These are phyloP conservation scores for Aureobasidium vineae DNA, from an alignment of 2,329 filamentous ascomycete species.

Conservation along the genomic window DNA sequence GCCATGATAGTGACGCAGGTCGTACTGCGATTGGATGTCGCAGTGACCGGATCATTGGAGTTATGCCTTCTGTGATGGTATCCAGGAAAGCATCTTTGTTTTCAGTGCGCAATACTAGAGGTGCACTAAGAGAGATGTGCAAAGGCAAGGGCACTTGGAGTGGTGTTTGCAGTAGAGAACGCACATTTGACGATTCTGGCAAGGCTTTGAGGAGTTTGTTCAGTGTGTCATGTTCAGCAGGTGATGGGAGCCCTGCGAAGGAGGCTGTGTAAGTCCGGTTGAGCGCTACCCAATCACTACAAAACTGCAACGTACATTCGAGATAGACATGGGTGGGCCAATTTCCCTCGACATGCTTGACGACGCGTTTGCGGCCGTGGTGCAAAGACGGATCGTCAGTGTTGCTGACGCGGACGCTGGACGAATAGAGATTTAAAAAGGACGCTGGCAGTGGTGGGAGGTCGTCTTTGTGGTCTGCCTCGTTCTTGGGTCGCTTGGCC, in stretches of 20 bases:
- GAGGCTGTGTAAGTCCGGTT: constrained; percentile 12
- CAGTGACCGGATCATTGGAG: constrained; percentile 26
- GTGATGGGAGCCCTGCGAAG: constrained; percentile 12
- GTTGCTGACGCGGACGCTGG: constrained; percentile 71
- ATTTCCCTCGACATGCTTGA: constrained; percentile 80
- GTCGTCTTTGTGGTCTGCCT: constrained; percentile 21
- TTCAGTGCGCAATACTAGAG: constrained; percentile 70
- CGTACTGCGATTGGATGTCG: constrained; percentile 43
- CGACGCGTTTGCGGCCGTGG: constrained; percentile 75
- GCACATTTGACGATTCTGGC: constrained; percentile 43
- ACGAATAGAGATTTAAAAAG: constrained; percentile 89
- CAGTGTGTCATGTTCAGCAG: constrained; percentile 9
- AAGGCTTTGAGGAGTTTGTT: constrained; percentile 4
- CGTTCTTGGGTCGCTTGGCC: constrained; percentile 13
- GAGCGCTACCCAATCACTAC: neutral
- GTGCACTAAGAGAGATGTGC: constrained; percentile 86
- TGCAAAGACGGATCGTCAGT: constrained; percentile 82
- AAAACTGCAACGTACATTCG: constrained; percentile 67
- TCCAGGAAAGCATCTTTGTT: constrained; percentile 67
- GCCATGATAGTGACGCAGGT: constrained; percentile 59
- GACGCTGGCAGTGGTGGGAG: constrained; percentile 62
- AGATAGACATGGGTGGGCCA: constrained; percentile 94
- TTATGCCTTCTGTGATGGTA: constrained; percentile 44
- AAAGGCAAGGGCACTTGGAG: constrained; percentile 75
- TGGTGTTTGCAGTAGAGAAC: constrained; percentile 72